These are phyloP conservation scores for Ustilago nuda DNA, from an alignment of 1,284 basidiomycete species.

Conservation along the genomic window DNA sequence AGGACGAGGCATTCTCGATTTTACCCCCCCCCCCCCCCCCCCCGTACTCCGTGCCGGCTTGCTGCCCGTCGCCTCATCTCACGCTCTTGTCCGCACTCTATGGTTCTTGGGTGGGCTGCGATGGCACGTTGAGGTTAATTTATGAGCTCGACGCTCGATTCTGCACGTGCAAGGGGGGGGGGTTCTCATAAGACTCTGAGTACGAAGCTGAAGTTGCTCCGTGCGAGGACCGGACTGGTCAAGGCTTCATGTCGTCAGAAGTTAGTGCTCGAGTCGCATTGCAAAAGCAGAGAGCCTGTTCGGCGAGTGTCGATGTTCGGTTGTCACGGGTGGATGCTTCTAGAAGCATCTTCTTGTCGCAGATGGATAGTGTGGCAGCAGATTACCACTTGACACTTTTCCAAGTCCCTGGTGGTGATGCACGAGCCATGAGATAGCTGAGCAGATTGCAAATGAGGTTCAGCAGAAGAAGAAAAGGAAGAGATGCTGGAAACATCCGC, in stretches of 20 bases:
- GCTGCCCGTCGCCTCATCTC: background rate
- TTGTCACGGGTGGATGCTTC: background rate
- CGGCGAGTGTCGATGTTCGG: background rate
- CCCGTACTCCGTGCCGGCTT: background rate
- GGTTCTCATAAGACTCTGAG: background rate
- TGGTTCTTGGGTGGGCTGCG: background rate
- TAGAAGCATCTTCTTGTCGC: background rate
- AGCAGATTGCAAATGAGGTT: background rate
- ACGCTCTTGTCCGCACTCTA: background rate
- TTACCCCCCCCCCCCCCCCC: background rate
- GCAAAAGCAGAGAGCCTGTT: background rate
- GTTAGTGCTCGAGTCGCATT: background rate
- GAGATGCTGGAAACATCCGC: slow-evolving; percentile 9
- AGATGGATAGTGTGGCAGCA: background rate
- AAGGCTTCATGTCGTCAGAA: background rate
- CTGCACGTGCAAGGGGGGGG: background rate
- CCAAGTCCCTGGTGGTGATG: background rate
- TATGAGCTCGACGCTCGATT: background rate
- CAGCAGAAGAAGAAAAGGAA: slow-evolving; percentile 1
- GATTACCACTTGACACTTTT: background rate
- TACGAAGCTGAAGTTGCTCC: background rate
- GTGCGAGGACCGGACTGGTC: slow-evolving; percentile 4
- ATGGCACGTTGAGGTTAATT: background rate
- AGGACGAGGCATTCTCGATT: background rate
- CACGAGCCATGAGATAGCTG: slow-evolving; percentile 2